Percentiles rank a stretch among this genome's conserved stretches.
Conservation (phyloP, 768 basidiomycete species). For the Tricholoma furcatifolium region DNA sequence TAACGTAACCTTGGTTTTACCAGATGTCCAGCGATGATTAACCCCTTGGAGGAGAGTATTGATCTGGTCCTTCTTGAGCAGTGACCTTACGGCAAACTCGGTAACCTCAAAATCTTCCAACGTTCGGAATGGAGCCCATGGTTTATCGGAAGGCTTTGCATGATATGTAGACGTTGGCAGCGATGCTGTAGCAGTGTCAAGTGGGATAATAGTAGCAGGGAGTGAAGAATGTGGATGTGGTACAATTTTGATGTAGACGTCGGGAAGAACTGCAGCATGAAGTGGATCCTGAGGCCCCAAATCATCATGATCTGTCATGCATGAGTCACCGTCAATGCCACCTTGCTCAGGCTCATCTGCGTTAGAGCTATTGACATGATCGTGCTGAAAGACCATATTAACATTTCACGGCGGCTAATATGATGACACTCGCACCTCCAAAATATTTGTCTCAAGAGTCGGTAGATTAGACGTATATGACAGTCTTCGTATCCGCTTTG, state of each 20-base stretch:
- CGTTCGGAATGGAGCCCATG: constrained; percentile 15
- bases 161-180: neutral
- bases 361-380: neutral
- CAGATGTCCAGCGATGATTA: constrained; percentile 14
- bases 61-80: constrained; percentile 10
- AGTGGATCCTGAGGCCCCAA: neutral
- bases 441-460: too few species aligned
- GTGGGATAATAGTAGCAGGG: neutral
- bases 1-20: constrained; percentile 19
- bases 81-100: constrained; percentile 6
- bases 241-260: constrained; percentile 1
- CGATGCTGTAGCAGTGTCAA: neutral
- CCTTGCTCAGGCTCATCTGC: neutral
- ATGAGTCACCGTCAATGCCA: neutral
- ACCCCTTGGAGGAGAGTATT: constrained; percentile 17
- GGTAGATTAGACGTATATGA: too few species aligned
- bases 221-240: neutral
- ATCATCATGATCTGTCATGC: neutral
- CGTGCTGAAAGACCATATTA: neutral
- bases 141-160: constrained; percentile 4
- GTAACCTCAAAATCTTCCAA: constrained; percentile 16
- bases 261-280: neutral
- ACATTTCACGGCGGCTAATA: neutral
- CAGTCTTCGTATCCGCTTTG: neutral
- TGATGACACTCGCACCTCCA: neutral